Conservation (phyloP, 2,329 filamentous ascomycete genomes). For the Kalmusia sp. region DNA sequence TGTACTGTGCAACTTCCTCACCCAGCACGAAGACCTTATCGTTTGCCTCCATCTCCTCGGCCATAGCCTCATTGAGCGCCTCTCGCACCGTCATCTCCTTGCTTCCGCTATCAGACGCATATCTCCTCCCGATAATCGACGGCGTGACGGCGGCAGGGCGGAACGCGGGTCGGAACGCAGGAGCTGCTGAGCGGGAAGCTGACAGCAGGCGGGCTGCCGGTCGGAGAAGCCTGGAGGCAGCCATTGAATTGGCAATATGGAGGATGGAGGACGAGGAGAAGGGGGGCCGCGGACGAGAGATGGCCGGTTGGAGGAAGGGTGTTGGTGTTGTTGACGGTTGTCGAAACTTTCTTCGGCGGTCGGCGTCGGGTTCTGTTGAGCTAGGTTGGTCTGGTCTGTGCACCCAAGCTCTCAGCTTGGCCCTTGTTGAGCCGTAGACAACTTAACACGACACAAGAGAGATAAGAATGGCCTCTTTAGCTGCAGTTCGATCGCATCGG, state of each 20-base stretch:
- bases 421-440: too few relatives aligned
- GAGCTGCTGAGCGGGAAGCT: conserved; percentile 58
- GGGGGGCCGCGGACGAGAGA: conserved; percentile 31
- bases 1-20: conserved; percentile 99
- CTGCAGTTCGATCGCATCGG: not conserved
- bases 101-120: conserved; percentile 66
- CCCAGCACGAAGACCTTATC: conserved; percentile 94
- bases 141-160: conserved; percentile 56
- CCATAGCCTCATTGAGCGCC: conserved; percentile 95
- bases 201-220: conserved; percentile 69
- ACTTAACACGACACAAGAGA: too few relatives aligned
- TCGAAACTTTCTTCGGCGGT: conserved; percentile 25
- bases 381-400: conserved; percentile 8
- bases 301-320: conserved; percentile 30
- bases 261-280: conserved; percentile 23
- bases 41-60: conserved; percentile 94
- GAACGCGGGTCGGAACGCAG: conserved; percentile 61
- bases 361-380: conserved; percentile 15
- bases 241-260: conserved; percentile 53
- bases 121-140: conserved; percentile 57
- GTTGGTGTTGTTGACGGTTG: conserved; percentile 34
- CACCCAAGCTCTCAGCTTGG: not conserved
- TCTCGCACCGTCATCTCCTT: conserved; percentile 98
- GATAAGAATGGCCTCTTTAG: not conserved
- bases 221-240: conserved; percentile 67